Evolutionary conservation across 2,329 filamentous ascomycete genomes (phyloP), one percentile per base, ranked within the genome.

Genomic region (Botrytis elliptica): DNA sequence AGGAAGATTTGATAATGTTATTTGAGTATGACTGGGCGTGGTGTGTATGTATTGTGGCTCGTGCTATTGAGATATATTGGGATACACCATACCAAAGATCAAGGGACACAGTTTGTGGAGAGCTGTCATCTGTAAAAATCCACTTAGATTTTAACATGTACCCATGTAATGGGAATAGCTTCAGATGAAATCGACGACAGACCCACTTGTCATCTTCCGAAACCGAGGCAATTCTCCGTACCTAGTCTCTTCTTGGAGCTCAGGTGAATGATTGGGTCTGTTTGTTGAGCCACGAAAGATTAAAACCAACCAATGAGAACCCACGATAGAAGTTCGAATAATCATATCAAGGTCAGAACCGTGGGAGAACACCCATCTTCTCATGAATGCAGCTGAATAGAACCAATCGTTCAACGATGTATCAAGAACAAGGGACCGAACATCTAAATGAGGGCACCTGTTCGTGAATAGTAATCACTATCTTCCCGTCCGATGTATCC

Each of bases 91-190:
- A 70, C 42, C 33, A 46, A 65, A 29, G 52, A 57, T 57, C 52
- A 57, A 29, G n/a, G 44, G 55, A 55, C 29, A 33, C 14, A 49
- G 10, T 63, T 49, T 70, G 59, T 70, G 68, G 68, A 70, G 57
- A 71, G 44, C 22, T 67, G 33, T 67, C 64, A 46, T 71, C 64
- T 64, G n/a, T 64, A 12, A n/a, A 40, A 49, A 25, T 44, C 59
- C 59, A 44, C 25, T 67, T 67, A 20, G 52, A 33, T 64, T 66
- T 66, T 72, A 20, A 57, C 60, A 57, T 72, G 33, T 57, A 72
- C 6, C 70, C 62, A 72, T 72, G 70, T 67, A 67, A 66, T 59
- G 49, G 46, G 70, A 72, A 72, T 72, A 72, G 70, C 62, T 59
- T 72, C 70, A 72, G 70, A 67, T 57, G 42, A 36, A 36, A 42